Evolutionary conservation across 23 red algal genomes (phyloP).

Genomic region (Cyanidioschyzon merolae): DNA sequence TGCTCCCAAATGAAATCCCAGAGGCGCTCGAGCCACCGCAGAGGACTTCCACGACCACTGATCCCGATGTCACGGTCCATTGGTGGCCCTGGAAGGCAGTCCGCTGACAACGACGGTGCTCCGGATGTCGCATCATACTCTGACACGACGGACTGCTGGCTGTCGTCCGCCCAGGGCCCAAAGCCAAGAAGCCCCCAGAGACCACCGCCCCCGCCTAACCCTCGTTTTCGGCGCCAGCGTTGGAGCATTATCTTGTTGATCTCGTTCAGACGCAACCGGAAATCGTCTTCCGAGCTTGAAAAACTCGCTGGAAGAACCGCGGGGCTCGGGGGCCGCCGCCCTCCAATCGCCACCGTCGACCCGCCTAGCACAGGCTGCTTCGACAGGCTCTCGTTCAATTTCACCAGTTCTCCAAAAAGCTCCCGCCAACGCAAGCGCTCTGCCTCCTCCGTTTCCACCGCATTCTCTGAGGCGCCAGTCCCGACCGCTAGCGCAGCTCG

Average conservation of each 20-base stretch:
- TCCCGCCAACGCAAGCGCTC: conserved; percentile 2
- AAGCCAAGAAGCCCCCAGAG: conserved; percentile 12
- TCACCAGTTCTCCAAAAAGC: not conserved
- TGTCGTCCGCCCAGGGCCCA: not conserved
- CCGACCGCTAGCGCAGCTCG: not conserved
- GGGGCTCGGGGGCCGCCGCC: not conserved
- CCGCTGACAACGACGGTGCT: not conserved
- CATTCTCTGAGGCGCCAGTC: not conserved
- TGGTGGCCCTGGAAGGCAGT: too few species aligned
- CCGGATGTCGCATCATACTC: not conserved
- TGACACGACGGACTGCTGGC: not conserved
- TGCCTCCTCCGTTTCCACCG: not conserved
- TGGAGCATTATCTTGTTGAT: not conserved
- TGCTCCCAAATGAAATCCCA: conserved; percentile 22
- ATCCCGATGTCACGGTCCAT: not conserved
- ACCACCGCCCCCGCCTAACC: not conserved
- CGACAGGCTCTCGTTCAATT: not conserved
- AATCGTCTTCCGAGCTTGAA: not conserved
- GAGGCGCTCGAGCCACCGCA: not conserved
- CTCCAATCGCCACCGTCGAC: not conserved
- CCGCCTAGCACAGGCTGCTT: not conserved
- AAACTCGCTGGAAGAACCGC: not conserved
- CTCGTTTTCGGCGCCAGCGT: conserved; percentile 1
- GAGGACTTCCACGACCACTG: not conserved
- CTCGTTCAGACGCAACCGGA: conserved; percentile 4